Base-by-base conservation (phyloP, 2,329 filamentous ascomycete species). In the Penicillium sp. region DNA sequence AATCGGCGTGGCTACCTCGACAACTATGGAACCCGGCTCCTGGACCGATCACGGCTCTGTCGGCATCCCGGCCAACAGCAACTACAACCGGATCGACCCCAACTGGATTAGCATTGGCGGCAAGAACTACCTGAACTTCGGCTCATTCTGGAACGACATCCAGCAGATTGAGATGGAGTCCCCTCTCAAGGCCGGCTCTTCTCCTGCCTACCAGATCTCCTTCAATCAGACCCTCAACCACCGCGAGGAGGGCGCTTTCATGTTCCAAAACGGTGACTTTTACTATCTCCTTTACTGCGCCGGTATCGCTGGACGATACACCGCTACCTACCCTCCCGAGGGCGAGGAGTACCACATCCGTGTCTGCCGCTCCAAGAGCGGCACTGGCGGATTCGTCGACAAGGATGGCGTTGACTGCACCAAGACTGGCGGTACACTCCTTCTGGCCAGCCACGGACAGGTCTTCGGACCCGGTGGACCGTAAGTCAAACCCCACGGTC, bases 71-170 rank as follows among this genome's bases (percentile, higher is more conserved):
- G 79, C 42, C 57, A 68, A 25, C 46, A 63, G 5, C 62, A 44
- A 65, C 9, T 85, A 82, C 70, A 85, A 85, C 60, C 78, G 80
- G 46, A 85, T 90, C 61, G 87, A 85, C 62, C 70, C 76, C 9
- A 81, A 81, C 59, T 71, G 84, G 33, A 68, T 83, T 55, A 62
- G 69, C 25, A 74, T 72, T 10, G 70, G 68, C 47, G 63, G 56
- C 36, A 63, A 58, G 9, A 77, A 77, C 57, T 76, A 77, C 51
- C 69, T 85, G 57, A 82, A 77, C 54, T 89, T 87, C 54, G 87
- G 86, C 43, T 86, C 82, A n/a, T 89, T 87, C 77, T 90, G 85
- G 85, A 68, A 74, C 9, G 80, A 84, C 62, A 76, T 89, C 51
- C 86, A 81, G 74, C 81, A 83, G 64, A 80, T 83, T 1, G 63